Evolutionary conservation across 208 protist species (phyloP).

Genomic region (Acanthamoeba culbertsoni): DNA sequence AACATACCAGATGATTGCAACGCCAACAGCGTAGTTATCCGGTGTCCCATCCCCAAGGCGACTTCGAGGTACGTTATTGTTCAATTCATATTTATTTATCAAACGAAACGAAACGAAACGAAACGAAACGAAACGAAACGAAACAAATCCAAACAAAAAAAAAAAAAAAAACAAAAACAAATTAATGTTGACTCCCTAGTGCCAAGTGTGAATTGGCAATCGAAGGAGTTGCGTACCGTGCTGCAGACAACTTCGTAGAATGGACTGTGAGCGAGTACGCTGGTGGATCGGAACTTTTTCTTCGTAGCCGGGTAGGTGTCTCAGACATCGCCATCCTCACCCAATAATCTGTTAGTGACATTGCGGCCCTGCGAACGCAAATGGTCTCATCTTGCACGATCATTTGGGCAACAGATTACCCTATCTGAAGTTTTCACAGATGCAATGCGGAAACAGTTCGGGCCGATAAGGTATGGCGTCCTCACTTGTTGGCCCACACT

Average conservation of each 20-base stretch:
- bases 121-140: no score
- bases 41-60: conserved; percentile 69
- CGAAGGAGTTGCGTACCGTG: conserved; percentile 78
- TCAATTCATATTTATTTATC: neutral
- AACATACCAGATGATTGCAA: conserved; percentile 55
- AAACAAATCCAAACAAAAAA: no score
- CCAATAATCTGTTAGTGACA: neutral
- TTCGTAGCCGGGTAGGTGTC: conserved; percentile 60
- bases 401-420: no score
- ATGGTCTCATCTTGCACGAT: no score
- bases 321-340: neutral
- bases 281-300: conserved; percentile 76
- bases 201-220: conserved; percentile 45
- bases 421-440: conserved; percentile 71
- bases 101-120: no score
- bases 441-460: conserved; percentile 74
- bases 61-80: neutral
- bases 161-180: no score
- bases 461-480: conserved; percentile 26
- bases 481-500: neutral
- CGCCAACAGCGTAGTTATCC: conserved; percentile 67
- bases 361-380: neutral
- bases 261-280: conserved; percentile 89
- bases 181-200: neutral
- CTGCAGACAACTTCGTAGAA: conserved; percentile 77